phyloP scores from a whole-genome alignment of 176 grass and related monocot species.

The sorghum (Sorghum bicolor) region DNA sequence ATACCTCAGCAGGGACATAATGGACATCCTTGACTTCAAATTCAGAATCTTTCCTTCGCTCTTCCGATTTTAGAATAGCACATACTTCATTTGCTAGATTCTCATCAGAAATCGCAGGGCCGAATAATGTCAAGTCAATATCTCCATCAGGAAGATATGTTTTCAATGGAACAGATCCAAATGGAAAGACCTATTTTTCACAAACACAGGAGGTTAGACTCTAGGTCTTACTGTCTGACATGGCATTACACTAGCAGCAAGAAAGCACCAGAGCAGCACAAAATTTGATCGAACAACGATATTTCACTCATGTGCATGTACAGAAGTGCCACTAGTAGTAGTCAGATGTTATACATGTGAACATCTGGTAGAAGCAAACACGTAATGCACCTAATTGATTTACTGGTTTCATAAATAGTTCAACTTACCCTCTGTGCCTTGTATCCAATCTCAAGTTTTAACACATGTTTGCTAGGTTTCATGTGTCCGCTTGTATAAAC shows the following conservation, averaged over 20 bases:
- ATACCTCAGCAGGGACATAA: conserved; percentile 86
- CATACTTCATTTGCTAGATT: conserved; percentile 58
- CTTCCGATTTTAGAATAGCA: conserved; percentile 62
- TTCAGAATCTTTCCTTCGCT: conserved; percentile 49
- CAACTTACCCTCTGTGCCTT: neutral
- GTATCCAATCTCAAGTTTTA: neutral
- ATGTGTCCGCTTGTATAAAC: neutral
- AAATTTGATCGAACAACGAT: neutral
- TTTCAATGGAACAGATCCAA: conserved; percentile 90
- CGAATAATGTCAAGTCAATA: conserved; percentile 77
- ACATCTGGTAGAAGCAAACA: neutral
- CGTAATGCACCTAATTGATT: neutral
- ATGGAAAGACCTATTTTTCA: conserved; percentile 61
- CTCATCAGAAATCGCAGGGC: conserved; percentile 55
- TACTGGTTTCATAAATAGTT: neutral
- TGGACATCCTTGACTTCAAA: conserved; percentile 96
- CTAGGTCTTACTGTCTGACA: neutral
- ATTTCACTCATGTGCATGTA: neutral
- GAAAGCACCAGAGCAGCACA: neutral
- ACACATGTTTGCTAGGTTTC: neutral
- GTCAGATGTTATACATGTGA: neutral
- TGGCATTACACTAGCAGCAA: neutral
- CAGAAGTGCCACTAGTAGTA: neutral
- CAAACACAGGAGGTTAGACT: neutral
- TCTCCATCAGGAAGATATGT: conserved; percentile 98